Percentiles rank a stretch among this genome's conserved stretches.
Conservation (phyloP, 345 rosid genomes). For the Litchi chinensis region DNA sequence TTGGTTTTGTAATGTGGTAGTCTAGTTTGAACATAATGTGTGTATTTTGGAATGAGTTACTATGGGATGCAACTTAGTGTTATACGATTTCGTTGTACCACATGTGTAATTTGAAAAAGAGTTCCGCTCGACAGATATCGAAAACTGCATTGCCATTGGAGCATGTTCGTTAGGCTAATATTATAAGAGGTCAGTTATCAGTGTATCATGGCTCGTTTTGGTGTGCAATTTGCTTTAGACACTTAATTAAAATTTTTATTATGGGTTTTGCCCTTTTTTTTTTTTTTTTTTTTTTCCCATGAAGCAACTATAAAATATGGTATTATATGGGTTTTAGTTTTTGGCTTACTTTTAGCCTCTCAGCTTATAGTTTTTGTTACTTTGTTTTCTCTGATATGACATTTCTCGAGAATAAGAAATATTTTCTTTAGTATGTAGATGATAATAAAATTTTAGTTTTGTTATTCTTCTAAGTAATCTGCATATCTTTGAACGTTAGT, state of each 20-base stretch:
- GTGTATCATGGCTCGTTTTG: not conserved
- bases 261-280: too few relatives aligned
- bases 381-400: not conserved
- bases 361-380: not conserved
- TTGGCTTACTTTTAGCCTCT: not conserved
- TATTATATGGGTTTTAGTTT: not conserved
- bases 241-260: not conserved
- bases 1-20: not conserved
- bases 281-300: too few relatives aligned
- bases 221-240: not conserved
- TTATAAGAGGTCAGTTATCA: slow-evolving; percentile 62
- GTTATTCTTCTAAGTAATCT: not conserved
- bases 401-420: not conserved
- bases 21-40: slow-evolving; percentile 10
- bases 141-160: slow-evolving; percentile 69
- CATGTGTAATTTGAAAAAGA: slow-evolving; percentile 71
- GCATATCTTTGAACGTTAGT: too few relatives aligned
- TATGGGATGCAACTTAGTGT: slow-evolving; percentile 30
- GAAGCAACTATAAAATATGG: not conserved
- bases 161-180: slow-evolving; percentile 62
- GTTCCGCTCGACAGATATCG: slow-evolving; percentile 64
- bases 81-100: slow-evolving; percentile 35
- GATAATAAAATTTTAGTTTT: too few relatives aligned
- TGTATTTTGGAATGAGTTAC: slow-evolving; percentile 27
- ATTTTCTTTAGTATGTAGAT: not conserved